phyloP scores from a whole-genome alignment of 768 basidiomycete genomes.

The Gloeopeniophorella convolvens region DNA sequence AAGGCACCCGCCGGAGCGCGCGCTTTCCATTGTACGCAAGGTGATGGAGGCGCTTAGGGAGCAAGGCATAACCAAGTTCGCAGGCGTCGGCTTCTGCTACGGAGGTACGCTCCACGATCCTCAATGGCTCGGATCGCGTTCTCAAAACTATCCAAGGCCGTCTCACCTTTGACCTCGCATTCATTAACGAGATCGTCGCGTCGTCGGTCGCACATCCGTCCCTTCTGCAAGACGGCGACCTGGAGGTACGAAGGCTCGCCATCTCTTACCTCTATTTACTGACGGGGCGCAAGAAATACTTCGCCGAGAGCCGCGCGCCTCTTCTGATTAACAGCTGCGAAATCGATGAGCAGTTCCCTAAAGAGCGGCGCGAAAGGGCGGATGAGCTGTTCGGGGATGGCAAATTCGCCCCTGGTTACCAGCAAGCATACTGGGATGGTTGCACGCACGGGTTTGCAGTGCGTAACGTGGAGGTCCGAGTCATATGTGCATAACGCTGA shows the following conservation, averaged over 20 bases:
- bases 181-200: conserved; percentile 45
- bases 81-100: conserved; percentile 63
- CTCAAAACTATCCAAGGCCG: conserved; percentile 32
- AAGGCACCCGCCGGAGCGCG: background rate
- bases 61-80: conserved; percentile 52
- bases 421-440: conserved; percentile 40
- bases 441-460: conserved; percentile 51
- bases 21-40: conserved; percentile 19
- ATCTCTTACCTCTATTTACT: background rate
- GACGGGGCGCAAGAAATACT: conserved; percentile 35
- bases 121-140: background rate
- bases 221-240: conserved; percentile 59
- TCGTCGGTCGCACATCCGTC: conserved; percentile 52
- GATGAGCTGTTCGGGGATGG: conserved; percentile 44
- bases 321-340: conserved; percentile 66
- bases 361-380: conserved; percentile 36
- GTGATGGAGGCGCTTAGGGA: conserved; percentile 52
- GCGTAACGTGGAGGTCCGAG: too few relatives aligned
- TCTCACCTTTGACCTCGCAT: conserved; percentile 56
- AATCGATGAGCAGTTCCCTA: conserved; percentile 44
- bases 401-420: conserved; percentile 44
- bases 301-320: conserved; percentile 40
- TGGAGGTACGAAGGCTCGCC: conserved; percentile 28
- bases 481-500: too few relatives aligned
- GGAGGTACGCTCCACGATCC: conserved; percentile 38